Conservation (phyloP, 2,329 filamentous ascomycete genomes). For the Curvularia sp. region DNA sequence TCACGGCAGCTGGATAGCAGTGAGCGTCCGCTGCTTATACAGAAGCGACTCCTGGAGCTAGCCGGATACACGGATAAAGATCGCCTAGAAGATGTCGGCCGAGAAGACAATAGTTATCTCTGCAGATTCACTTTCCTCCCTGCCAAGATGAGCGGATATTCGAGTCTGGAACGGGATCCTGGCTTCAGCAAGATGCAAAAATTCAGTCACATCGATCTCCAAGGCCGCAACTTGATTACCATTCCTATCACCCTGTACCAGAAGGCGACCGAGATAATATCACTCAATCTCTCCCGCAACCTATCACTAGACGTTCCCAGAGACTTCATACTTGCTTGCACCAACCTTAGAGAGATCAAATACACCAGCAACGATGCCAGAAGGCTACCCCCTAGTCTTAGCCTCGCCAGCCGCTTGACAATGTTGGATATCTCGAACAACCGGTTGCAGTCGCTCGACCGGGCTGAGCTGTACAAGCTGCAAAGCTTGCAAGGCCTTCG, state of each 20-base stretch:
- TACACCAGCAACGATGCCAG: constrained; percentile 94
- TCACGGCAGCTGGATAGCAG: constrained; percentile 78
- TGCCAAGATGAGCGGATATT: constrained; percentile 80
- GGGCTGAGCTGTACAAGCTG: constrained; percentile 79
- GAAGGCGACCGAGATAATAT: constrained; percentile 90
- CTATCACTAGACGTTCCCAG: constrained; percentile 90
- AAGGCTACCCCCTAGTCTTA: constrained; percentile 82
- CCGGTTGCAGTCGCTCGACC: constrained; percentile 82
- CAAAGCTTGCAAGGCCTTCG: constrained; percentile 85
- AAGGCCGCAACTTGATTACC: constrained; percentile 87
- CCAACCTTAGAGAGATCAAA: constrained; percentile 91
- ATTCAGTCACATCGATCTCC: constrained; percentile 91
- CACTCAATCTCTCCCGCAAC: constrained; percentile 91
- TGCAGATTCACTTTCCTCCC: constrained; percentile 96
- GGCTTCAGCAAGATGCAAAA: constrained; percentile 84
- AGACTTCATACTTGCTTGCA: constrained; percentile 94
- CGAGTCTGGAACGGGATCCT: constrained; percentile 76
- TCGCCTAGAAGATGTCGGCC: constrained; percentile 87
- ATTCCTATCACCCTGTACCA: constrained; percentile 95
- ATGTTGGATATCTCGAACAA: constrained; percentile 97
- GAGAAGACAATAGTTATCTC: constrained; percentile 96
- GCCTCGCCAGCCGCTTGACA: constrained; percentile 79
- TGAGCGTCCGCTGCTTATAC: constrained; percentile 87
- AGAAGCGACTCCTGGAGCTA: constrained; percentile 89
- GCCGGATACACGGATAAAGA: constrained; percentile 89